Evolutionary conservation across 2,329 filamentous ascomycete species (phyloP).

Genomic region (Ilyonectria robusta): DNA sequence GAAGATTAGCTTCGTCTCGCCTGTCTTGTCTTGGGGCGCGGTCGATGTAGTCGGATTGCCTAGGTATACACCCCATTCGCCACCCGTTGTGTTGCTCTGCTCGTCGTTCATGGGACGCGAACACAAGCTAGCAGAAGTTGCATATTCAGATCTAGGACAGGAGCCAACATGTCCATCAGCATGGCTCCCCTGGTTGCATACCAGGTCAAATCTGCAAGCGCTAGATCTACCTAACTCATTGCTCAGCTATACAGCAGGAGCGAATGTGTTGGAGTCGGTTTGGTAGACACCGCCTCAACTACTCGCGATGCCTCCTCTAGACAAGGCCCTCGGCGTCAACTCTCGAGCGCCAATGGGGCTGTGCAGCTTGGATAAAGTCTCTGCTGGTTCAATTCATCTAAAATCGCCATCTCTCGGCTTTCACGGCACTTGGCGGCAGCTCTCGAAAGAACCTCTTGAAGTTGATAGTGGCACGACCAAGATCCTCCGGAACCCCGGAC

Average conservation of each 20-base stretch:
- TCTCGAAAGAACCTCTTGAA: neutral
- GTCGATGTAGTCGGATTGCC: constrained; percentile 8
- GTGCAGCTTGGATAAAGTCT: neutral
- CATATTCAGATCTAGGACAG: constrained; percentile 7
- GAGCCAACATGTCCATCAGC: constrained; percentile 2
- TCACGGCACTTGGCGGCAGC: neutral
- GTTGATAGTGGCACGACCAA: neutral
- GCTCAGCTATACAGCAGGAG: neutral
- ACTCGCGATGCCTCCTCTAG: neutral
- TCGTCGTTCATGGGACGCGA: neutral
- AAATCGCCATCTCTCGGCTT: neutral
- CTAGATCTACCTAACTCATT: constrained; percentile 2
- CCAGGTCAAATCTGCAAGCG: constrained; percentile 3
- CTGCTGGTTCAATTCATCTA: neutral
- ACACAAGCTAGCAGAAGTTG: constrained; percentile 1
- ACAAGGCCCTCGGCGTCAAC: neutral
- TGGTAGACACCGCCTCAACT: neutral
- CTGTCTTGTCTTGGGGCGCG: constrained; percentile 5
- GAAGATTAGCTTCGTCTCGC: constrained; percentile 20
- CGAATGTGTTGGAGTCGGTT: too few relatives aligned
- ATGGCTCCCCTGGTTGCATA: constrained; percentile 15
- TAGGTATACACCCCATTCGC: constrained; percentile 10
- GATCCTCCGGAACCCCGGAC: neutral
- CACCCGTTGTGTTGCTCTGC: constrained; percentile 7
- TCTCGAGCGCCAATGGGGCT: neutral